Base-by-base conservation (phyloP, 371 early-diverging fungal species). In the Syncephalis fuscata region DNA sequence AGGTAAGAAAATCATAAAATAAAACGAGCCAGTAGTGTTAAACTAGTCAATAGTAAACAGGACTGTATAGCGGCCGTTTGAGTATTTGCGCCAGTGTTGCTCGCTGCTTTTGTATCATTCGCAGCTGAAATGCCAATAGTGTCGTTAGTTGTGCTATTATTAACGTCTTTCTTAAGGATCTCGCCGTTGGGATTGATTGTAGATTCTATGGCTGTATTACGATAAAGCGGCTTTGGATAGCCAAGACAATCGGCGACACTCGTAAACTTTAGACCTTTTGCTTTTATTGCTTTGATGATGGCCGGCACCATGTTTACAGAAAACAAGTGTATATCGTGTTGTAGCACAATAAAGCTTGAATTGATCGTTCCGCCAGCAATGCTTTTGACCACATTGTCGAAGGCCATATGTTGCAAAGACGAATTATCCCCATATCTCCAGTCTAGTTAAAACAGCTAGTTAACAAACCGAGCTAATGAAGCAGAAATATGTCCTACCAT, bases 211-310 rank as follows among this genome's bases (percentile, higher is more conserved):
- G n/a, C n/a, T 11, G 21, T 21, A 44, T 22, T 22, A 22, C 22
- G 19, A 16, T 51, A 51, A 3, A 45, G 24, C n/a, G 41, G 45
- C 10, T 22, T 20, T 21, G 26, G 50, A 39, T 53, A 46, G 39
- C 61, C 59, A 43, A 59, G 26, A 56, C 73, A 73, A 48, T 68
- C 64, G 45, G 67, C 70, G 37, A 70, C 66, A 9, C 69, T 70
- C 25, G 61, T 58, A 51, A 73, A 70, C 22, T 57, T 52, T 47
- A 61, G 67, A 2, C 66, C 67, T 53, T 59, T 57, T 5, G 24
- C 43, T 38, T 44, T 45, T 19, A 60, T 53, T 15, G 57, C 56
- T 1, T 56, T 45, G 24, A 68, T 67, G 20, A 70, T 44, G 21
- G 26, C 44, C 1, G 42, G 53, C 16, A 63, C 55, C 37, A 68